Base-by-base conservation (phyloP, 1,139 yeast genomes). In the Kodamaea sp. region DNA sequence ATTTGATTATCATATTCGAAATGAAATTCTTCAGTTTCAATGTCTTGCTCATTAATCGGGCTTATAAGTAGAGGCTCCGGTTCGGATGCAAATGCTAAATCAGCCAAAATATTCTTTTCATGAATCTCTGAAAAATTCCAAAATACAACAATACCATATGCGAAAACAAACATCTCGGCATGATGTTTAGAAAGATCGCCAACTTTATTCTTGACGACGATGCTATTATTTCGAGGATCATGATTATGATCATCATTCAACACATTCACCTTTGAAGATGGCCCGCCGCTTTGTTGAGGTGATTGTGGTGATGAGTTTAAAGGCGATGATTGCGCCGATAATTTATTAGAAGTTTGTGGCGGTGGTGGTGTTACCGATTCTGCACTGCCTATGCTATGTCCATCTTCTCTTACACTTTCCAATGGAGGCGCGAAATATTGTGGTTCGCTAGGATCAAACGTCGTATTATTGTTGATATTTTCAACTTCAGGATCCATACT, bases 91-190 rank as follows among this genome's bases (percentile, higher is more conserved):
- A 90, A 88, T 11, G 92, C 85, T 48, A 92, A 70, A 57, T 92
- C 98, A 0, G 97, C 97, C 42, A 92, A 72, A 10, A 92, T 80
- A 52, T 90, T 92, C 65, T 90, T 89, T 55, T 92, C 98, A 55
- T 92, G 97, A 8, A 79, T 72, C 56, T 89, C 97, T 2, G 94
- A 82, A 51, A 92, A 89, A 57, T 92, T 92, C 98, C 98, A 92
- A 55, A 92, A 90, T 10, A 92, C 97, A 12, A 92, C 88, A 20
- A 92, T 95, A 10, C 98, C 98, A 56, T 92, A 92, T 40, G 81
- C 81, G 57, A 92, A 82, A 6, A 92, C 78, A 55, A 92, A 92
- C 73, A 92, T 75, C 55, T 92, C 97, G 0, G 96, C 97, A 44
- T 71, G 75, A 58, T 87, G 95, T 48, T 82, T 84, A 11, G 80